phyloP scores from a whole-genome alignment of 305 asterid genomes.

The Petunia hybrid region DNA sequence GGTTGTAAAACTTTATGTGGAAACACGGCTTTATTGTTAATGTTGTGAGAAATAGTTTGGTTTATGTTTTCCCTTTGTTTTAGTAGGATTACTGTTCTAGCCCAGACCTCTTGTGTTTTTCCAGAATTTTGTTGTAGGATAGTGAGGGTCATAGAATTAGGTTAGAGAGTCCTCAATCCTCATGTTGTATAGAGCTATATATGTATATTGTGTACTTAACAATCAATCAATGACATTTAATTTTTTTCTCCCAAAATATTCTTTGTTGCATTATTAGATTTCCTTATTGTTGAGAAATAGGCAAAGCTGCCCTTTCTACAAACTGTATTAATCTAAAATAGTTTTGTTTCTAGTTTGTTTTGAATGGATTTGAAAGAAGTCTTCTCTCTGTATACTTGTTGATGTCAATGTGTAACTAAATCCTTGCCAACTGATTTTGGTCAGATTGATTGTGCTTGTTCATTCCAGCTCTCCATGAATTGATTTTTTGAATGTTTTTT shows the following conservation, averaged over 20 bases:
- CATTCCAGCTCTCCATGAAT: not conserved
- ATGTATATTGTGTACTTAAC: constrained; percentile 22
- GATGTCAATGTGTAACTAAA: no score
- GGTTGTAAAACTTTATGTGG: not conserved
- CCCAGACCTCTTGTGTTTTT: not conserved
- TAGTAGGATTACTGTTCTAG: not conserved
- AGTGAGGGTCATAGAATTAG: constrained; percentile 18
- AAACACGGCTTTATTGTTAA: not conserved
- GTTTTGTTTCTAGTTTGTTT: no score
- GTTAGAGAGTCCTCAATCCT: constrained; percentile 29
- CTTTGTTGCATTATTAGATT: not conserved
- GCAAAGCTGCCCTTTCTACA: not conserved
- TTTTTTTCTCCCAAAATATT: not conserved
- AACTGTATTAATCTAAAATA: no score
- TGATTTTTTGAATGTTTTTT: no score
- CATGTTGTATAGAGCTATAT: constrained; percentile 25
- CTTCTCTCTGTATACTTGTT: no score
- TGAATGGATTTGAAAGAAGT: no score
- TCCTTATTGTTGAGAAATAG: not conserved
- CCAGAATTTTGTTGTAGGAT: constrained; percentile 22
- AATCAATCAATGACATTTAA: constrained; percentile 29
- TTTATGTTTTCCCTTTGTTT: not conserved
- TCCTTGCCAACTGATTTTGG: no score
- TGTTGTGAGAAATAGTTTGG: not conserved
- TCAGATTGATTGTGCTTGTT: not conserved